Base-by-base conservation (phyloP, 495 filamentous ascomycete species). In the Collariella sp. region DNA sequence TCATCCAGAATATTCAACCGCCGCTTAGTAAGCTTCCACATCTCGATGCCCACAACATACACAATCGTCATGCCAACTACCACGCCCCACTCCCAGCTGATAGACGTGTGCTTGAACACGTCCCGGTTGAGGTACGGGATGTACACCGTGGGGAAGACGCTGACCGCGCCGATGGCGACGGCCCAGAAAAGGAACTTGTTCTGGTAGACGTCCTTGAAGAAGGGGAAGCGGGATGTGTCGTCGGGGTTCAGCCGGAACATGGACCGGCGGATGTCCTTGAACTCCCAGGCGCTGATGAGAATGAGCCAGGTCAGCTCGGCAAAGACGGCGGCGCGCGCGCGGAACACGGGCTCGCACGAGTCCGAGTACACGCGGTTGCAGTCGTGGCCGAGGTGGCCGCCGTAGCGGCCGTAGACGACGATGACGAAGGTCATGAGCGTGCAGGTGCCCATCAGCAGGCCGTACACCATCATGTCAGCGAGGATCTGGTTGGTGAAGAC, bases 131-230 rank as follows among this genome's bases (percentile, higher is more conserved):
- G 67, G 15, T 73, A 76, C 0, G 86, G 86, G 31, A 90, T 84
- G 60, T 89, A 88, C 0, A 89, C 78, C 5, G 83, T 79, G 0
- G 85, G 84, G 60, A 89, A 89, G 5, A 87, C 79, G 57, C 79
- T 78, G 18, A 86, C 36, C 40, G 80, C 81, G 7, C 84, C 86
- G 23, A 83, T 72, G 34, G 83, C 69, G 18, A 89, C 82, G 35
- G 84, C 76, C 77, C 76, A 88, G 74, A 89, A 88, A 22, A 90
- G 72, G 64, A 90, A 88, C 23, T 73, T 73, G 70, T 90, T 90
- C 18, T 74, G 67, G 75, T 83, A 86, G 36, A 88, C 60, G 47
- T 86, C 84, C 55, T 76, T 68, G 69, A 84, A 82, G 50, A 85
- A 71, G 0, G 79, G 78, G 45, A 79, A 76, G 40, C 58, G 64